Base-by-base conservation (phyloP, 208 protist genomes). In the Trichomonas gallinae region DNA sequence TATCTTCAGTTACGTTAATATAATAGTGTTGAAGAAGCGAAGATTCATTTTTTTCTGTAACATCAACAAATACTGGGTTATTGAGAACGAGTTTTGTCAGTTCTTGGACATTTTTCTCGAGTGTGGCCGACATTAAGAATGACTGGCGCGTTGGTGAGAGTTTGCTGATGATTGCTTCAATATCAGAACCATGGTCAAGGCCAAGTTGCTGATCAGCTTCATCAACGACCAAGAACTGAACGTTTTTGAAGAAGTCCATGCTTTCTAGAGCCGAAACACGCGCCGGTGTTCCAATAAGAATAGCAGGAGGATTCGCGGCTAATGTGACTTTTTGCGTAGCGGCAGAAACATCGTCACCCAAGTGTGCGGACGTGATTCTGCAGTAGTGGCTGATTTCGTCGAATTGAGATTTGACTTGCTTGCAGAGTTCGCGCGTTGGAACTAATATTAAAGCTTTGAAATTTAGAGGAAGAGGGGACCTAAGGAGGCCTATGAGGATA, bases 401-500 rank as follows among this genome's bases (percentile, higher is more conserved):
- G 44, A 93, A 93, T 36, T 93, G 87, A n/a, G 2, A 34, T 51
- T 93, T 96, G 31, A 96, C 82, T 51, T 96, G 96, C 31, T 89
- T 85, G 45, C 96, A 96, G 26, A 96, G 45, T 58, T 96, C 96
- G 1, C 96, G 96, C 15, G 96, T 81, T 38, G 96, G 96, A n/a
- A 96, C 96, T 44, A 96, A 42, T 51, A 96, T 72, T 89, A 96
- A 89, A 8, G 96, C 96, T 38, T 93, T 93, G 44, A 48, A 93
- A 63, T 21, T 63, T 40, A 36, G 40, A 9, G 51, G 49, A 36
- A 96, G 17, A 44, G 93, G 93, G 1, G 46, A 81, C 10, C 49
- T 34, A 38, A 48, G 17, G 38, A 93, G n/a, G 11, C 87, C 87
- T 0, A 51, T 98, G 6, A 99, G 97, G 34, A 98, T 98, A 46